Conservation (phyloP, 163 green algal genomes). For the Scenedesmus sp. region DNA sequence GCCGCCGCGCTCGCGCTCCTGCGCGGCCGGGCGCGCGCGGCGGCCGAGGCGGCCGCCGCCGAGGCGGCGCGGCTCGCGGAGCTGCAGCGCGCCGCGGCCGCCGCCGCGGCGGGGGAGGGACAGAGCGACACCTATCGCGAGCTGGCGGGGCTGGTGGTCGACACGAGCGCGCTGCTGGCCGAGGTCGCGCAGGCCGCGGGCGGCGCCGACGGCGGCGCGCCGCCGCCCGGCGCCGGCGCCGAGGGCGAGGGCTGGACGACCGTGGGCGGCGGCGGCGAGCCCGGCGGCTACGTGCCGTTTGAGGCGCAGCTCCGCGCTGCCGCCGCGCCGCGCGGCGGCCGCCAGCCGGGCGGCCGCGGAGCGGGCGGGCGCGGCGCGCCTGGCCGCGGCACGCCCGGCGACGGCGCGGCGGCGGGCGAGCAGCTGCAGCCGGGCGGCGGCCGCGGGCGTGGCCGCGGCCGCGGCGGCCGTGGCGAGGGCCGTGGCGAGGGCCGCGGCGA, state of each 20-base stretch:
- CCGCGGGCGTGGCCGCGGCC: no score
- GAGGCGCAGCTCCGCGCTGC: conserved; percentile 35
- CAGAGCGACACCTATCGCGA: conserved; percentile 51
- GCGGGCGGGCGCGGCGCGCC: no score
- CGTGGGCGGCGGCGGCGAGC: neutral
- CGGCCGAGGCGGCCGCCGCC: neutral
- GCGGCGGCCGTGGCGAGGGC: no score
- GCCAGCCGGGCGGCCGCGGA: no score
- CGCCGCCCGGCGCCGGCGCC: neutral
- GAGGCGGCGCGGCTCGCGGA: conserved; percentile 1
- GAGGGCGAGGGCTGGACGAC: conserved; percentile 41
- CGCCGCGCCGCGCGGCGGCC: no score
- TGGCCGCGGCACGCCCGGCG: no score
- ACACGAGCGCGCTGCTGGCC: conserved; percentile 1
- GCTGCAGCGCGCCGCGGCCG: conserved; percentile 1
- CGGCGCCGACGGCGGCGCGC: neutral
- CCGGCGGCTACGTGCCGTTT: conserved; percentile 20
- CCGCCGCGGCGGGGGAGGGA: neutral
- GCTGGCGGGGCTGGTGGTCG: conserved; percentile 41
- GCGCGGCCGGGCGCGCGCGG: neutral
- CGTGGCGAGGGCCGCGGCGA: no score
- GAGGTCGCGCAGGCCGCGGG: conserved; percentile 14
- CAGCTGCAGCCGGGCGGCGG: no score
- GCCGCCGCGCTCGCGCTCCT: conserved; percentile 9
- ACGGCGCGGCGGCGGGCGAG: no score